Percentiles rank a stretch among this genome's conserved stretches.
These are phyloP conservation scores for Fusarium sp. DNA, from an alignment of 2,329 filamentous ascomycete species.

Conservation along the genomic window DNA sequence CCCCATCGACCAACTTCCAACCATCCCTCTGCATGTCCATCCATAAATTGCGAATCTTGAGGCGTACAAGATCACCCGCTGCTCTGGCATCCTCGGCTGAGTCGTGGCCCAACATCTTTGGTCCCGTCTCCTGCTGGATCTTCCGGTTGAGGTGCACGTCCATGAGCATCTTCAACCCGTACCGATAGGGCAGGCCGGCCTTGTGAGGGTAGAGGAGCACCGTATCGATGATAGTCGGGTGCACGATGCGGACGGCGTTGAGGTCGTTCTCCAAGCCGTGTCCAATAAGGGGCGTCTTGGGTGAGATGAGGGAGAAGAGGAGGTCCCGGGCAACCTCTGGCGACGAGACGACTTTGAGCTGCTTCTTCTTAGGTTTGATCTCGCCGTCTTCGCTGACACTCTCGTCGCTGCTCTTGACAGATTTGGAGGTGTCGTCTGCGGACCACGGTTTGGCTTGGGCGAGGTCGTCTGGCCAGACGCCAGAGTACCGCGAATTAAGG, in stretches of 20 bases:
- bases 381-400: slow-evolving; percentile 46
- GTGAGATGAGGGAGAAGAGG: slow-evolving; percentile 80
- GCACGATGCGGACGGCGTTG: slow-evolving; percentile 85
- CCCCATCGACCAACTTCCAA: slow-evolving; percentile 70
- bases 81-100: slow-evolving; percentile 91
- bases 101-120: slow-evolving; percentile 77
- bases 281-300: slow-evolving; percentile 85
- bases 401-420: slow-evolving; percentile 41
- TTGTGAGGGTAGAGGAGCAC: slow-evolving; percentile 85
- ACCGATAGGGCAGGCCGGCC: slow-evolving; percentile 79
- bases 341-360: slow-evolving; percentile 79
- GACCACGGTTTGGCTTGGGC: slow-evolving; percentile 72
- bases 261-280: slow-evolving; percentile 97
- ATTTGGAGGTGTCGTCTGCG: slow-evolving; percentile 34
- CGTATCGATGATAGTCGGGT: slow-evolving; percentile 87
- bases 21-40: slow-evolving; percentile 72
- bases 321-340: slow-evolving; percentile 80
- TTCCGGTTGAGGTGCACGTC: slow-evolving; percentile 75
- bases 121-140: slow-evolving; percentile 78
- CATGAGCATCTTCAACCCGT: slow-evolving; percentile 81
- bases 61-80: slow-evolving; percentile 85
- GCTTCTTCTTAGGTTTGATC: slow-evolving; percentile 47
- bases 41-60: slow-evolving; percentile 79
- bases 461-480: slow-evolving; percentile 83
- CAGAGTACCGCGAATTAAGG: slow-evolving; percentile 92